Evolutionary conservation across 805 yeast genomes (phyloP), one percentile per base, ranked within the genome.

Genomic region (Saccharomycopsis schoenii): DNA sequence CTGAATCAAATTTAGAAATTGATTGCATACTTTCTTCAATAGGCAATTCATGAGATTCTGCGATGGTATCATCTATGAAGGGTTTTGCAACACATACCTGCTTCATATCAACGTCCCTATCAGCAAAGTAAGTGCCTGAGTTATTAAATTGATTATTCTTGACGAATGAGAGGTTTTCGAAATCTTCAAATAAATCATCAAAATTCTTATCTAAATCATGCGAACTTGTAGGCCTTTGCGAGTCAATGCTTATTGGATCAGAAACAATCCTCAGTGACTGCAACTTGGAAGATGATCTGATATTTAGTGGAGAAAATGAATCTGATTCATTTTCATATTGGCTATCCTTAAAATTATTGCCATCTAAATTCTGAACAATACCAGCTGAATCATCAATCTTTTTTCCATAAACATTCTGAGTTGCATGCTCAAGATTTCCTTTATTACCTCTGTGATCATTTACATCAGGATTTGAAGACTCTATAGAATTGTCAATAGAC

Each of bases 171-270:
- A 63, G 41, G 55, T 60, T 58, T 37, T 63, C 64, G 52, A 63
- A 63, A 40, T 63, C 64, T n/a, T 63, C 60, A 37, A 63, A 63
- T 42, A 63, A 57, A 21, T 63, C 61, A 21, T 63, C 57, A 52
- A 63, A 63, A 47, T 61, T 59, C 50, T 63, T 56, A n/a, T 61
- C 64, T 19, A 62, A 59, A 34, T 52, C 54, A 24, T 47, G 52
- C 34, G 52, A 47, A 24, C 58, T 56, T 24, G 39, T 42, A 24
- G 37, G 58, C 15, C 25, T 41, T 17, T 40, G 51, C 15, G 47
- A 34, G 29, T 25, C 25, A 5, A 21, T 34, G 15, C 47, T 55
- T 42, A 40, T 19, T 40, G 47, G 58, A n/a, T 34, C 50, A 14
- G 50, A 55, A 39, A 21, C 19, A 24, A 56, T 19, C 36, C n/a